Base-by-base conservation (phyloP, 192 early-diverging fungal species). In the Podila verticillata region DNA sequence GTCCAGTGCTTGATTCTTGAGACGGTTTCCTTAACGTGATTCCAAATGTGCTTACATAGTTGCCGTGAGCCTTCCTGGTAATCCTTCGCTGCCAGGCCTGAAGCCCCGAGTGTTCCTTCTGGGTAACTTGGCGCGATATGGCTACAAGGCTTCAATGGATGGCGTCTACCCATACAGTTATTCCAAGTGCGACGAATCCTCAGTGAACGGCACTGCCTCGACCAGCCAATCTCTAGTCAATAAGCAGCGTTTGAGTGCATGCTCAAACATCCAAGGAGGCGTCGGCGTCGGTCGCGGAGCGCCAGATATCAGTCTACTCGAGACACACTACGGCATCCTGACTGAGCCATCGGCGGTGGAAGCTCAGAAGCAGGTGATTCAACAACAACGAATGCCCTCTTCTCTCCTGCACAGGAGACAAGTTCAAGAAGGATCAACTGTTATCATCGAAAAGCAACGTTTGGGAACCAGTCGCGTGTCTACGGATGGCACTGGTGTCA, bases 91-190 rank as follows among this genome's bases (percentile, higher is more conserved):
- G 34, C 68, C 83, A 7, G 89, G 89, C 0, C 83, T 85, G 65
- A 89, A 88, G 85, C 89, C 89, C 4, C 87, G 87, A 6, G 83
- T 85, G 7, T 90, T 88, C 85, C 83, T 86, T 7, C 70, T 90
- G 34, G 89, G 89, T 12, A 90, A 90, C 65, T 83, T 90, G 19
- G 89, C 82, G 5, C 87, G 89, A 17, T 85, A 86, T 5, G 89
- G 87, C 20, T 87, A 87, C 59, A 84, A 84, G 26, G 87, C 87
- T 3, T 85, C 85, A 30, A 90, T 88, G 51, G 89, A 87, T 49
- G 87, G 89, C 0, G 68, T 85, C 48, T 89, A 86, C 84, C 87
- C 89, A 12, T 90, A 83, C 68, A 83, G 87, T 1, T 85, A 86
- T 58, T 79, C 83, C 75, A 48, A 72, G 29, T 90, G 87, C 72